phyloP scores from a whole-genome alignment of 139 green algal genomes.

The Chlorella sp. region DNA sequence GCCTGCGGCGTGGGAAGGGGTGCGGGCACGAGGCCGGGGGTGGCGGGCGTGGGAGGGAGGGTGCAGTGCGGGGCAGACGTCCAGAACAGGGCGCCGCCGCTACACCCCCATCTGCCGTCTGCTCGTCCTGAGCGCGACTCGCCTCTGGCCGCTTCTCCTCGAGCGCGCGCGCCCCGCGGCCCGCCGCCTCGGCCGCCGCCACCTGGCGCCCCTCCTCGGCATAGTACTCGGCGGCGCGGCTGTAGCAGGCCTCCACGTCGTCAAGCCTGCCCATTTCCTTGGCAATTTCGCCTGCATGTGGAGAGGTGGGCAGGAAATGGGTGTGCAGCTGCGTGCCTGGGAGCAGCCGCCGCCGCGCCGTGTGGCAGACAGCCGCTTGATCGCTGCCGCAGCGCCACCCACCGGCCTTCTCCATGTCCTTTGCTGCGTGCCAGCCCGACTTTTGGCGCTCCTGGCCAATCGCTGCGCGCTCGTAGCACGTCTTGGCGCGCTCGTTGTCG shows the following conservation, averaged over 20 bases:
- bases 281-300: slow-evolving; percentile 15
- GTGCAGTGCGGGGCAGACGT: too few relatives aligned
- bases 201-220: slow-evolving; percentile 49
- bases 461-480: slow-evolving; percentile 70
- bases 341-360: too few relatives aligned
- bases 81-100: too few relatives aligned
- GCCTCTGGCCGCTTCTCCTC: slow-evolving; percentile 56
- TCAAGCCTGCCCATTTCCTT: slow-evolving; percentile 9
- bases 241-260: slow-evolving; percentile 30
- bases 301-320: not conserved
- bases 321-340: too few relatives aligned
- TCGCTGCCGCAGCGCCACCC: not conserved
- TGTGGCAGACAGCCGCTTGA: too few relatives aligned
- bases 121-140: too few relatives aligned
- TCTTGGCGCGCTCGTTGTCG: slow-evolving; percentile 50
- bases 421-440: slow-evolving; percentile 76
- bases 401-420: slow-evolving; percentile 59
- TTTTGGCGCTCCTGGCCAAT: slow-evolving; percentile 67
- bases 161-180: slow-evolving; percentile 56
- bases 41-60: too few relatives aligned
- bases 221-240: slow-evolving; percentile 51
- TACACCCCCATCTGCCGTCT: too few relatives aligned
- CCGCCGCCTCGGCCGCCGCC: slow-evolving; percentile 65
- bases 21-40: too few relatives aligned
- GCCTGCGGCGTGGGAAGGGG: too few relatives aligned